A percentile compares a stretch with the other conserved stretches of the same genome.
Evolutionary conservation across 2,329 filamentous ascomycete species (phyloP).

Genomic region (Clarireedia paspali): DNA sequence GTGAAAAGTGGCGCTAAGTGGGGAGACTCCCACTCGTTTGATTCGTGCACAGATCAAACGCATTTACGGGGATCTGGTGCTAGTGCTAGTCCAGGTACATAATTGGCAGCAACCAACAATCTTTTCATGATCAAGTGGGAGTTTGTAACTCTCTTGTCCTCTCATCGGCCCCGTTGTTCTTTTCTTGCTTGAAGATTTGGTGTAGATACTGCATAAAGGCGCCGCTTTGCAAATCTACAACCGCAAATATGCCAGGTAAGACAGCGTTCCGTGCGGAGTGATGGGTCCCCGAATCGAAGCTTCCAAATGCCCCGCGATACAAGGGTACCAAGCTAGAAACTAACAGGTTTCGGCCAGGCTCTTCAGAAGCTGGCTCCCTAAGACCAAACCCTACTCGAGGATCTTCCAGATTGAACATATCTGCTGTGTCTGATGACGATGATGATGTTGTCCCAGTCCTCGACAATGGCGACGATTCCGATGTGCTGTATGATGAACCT

Average conservation of each 20-base stretch:
- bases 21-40: not conserved
- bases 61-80: not conserved
- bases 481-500: slow-evolving; percentile 16
- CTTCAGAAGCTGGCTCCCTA: not conserved
- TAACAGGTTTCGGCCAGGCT: slow-evolving; percentile 4
- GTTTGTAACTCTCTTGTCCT: not conserved
- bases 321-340: slow-evolving; percentile 5
- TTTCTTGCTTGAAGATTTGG: not conserved
- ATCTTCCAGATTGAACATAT: not conserved
- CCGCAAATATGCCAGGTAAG: slow-evolving; percentile 3
- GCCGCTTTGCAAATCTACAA: too few species aligned
- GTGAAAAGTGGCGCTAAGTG: not conserved
- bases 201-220: not conserved
- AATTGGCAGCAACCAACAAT: not conserved
- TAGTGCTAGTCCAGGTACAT: not conserved
- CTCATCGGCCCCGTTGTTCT: not conserved
- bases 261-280: not conserved
- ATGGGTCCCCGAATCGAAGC: too few species aligned
- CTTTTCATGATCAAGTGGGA: not conserved
- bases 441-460: not conserved
- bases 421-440: not conserved
- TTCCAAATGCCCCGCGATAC: slow-evolving; percentile 4
- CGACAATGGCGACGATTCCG: slow-evolving; percentile 9
- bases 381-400: not conserved
- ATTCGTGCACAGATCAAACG: not conserved